These are phyloP conservation scores for Lizonia empirigonia DNA, from an alignment of 2,329 filamentous ascomycete species.

Conservation along the genomic window DNA sequence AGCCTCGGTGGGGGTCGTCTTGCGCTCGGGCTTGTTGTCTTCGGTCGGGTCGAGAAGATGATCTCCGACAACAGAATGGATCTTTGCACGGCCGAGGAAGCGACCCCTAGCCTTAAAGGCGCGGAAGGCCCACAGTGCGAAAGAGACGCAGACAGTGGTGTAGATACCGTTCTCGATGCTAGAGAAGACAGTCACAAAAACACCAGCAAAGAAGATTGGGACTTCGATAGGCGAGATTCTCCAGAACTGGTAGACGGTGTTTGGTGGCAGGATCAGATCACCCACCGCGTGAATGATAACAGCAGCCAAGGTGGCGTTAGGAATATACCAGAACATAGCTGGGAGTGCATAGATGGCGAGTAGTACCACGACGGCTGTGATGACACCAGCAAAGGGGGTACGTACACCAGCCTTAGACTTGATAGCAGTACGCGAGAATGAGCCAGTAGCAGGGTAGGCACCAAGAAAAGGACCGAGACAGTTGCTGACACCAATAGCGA, in stretches of 20 bases:
- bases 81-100: conserved; percentile 82
- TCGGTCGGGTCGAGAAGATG: conserved; percentile 61
- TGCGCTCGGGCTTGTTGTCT: conserved; percentile 31
- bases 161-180: conserved; percentile 94
- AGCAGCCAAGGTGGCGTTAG: conserved; percentile 76
- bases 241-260: conserved; percentile 96
- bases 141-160: conserved; percentile 77
- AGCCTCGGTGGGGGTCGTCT: conserved; percentile 29
- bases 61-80: conserved; percentile 86
- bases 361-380: conserved; percentile 84
- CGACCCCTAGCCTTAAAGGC: conserved; percentile 80
- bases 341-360: conserved; percentile 89
- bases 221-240: conserved; percentile 88
- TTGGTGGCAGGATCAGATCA: conserved; percentile 88
- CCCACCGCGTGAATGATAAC: conserved; percentile 97
- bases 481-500: conserved; percentile 89
- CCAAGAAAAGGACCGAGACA: conserved; percentile 89
- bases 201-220: conserved; percentile 89
- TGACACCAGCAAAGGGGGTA: conserved; percentile 86
- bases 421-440: conserved; percentile 94
- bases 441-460: conserved; percentile 90
- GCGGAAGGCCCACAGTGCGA: conserved; percentile 79
- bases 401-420: conserved; percentile 96
- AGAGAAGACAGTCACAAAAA: conserved; percentile 85
- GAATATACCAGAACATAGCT: conserved; percentile 92